Base-by-base conservation (phyloP, 331 rosid species). In the Quercus lobata region DNA sequence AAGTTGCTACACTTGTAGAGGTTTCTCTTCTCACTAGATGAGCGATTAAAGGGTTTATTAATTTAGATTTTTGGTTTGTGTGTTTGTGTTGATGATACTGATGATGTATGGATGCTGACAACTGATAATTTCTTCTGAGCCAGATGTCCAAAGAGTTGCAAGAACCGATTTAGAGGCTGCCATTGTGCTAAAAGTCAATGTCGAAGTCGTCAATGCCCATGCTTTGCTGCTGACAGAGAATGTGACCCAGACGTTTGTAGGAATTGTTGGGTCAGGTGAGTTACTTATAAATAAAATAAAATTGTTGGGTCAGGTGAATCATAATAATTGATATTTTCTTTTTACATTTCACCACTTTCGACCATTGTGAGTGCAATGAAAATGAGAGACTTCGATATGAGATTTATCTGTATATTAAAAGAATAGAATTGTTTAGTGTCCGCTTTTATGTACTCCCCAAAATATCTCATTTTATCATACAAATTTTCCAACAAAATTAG, bases 141-240 rank as follows among this genome's bases (percentile, higher is more conserved):
- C 58, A 93, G 98, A 65, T 95, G 98, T 86, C 97, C 97, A 12
- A 95, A 95, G 91, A 91, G 88, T 79, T 93, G 99, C 89, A 95
- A 95, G 85, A 95, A 95, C 79, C 90, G 98, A 79, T 95, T 95
- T 82, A 91, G 98, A 86, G 99, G 97, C 56, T 95, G 98, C 76
- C 99, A 95, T 76, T 95, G 98, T 87, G 99, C 99, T 5, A 95
- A 93, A 87, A 95, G 99, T 90, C 99, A 93, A 87, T 95, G 99
- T 80, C 92, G 98, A 78, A 95, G 99, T 77, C 98, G 98, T 80
- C 99, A 95, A 68, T 95, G 99, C 78, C 98, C 98, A 30, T 95
- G 98, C 85, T 95, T 95, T 92, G 98, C 98, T 82, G 98, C 98
- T n/a, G 98, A 95, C 81, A 90, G 98, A 85, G 98, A 95, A 82